phyloP scores from a whole-genome alignment of 176 grass and related monocot species.

The Avena eriantha region DNA sequence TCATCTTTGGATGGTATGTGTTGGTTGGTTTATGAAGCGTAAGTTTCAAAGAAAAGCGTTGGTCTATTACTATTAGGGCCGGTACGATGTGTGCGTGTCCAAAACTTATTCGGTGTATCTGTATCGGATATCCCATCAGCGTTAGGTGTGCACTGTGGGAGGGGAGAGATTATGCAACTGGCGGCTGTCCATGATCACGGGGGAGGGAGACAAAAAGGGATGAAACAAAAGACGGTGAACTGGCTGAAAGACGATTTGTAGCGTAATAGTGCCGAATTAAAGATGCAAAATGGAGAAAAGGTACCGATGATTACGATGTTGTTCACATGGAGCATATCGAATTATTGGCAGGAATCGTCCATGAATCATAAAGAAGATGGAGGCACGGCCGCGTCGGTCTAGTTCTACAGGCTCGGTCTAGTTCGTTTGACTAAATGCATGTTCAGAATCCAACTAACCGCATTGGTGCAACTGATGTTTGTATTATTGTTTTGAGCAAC shows the following conservation, averaged over 20 bases:
- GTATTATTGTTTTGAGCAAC: no score
- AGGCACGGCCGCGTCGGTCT: not conserved
- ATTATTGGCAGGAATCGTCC: not conserved
- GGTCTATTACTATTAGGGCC: not conserved
- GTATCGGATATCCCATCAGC: constrained; percentile 21
- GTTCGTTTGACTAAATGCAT: not conserved
- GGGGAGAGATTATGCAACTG: not conserved
- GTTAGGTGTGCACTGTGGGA: constrained; percentile 37
- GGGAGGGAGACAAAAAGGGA: constrained; percentile 12
- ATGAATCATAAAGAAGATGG: not conserved
- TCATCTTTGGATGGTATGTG: constrained; percentile 8
- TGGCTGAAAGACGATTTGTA: constrained; percentile 29
- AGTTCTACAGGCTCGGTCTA: not conserved
- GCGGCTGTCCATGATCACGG: not conserved
- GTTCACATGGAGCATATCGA: constrained; percentile 2
- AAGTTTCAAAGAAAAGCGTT: not conserved
- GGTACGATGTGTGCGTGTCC: not conserved
- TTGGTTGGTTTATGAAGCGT: constrained; percentile 28
- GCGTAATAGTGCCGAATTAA: constrained; percentile 1
- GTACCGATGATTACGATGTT: constrained; percentile 21
- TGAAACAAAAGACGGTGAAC: constrained; percentile 22
- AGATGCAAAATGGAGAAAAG: not conserved
- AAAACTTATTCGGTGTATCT: constrained; percentile 5
- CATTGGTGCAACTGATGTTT: no score
- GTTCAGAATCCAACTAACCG: no score